Evolutionary conservation across 345 rosid species (phyloP).

Genomic region (Syzygium grande): DNA sequence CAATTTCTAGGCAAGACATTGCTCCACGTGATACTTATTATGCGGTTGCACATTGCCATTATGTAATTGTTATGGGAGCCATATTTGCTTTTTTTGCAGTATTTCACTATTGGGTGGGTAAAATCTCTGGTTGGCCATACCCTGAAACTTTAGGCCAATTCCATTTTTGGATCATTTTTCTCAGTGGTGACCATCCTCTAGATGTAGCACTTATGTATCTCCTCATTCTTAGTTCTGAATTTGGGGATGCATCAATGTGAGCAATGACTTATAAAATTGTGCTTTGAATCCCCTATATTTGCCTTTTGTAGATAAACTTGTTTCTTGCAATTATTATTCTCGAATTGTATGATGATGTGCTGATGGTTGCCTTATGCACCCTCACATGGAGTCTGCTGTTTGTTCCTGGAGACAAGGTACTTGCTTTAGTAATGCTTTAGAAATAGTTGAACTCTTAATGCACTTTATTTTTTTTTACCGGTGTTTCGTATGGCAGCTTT

Average conservation of each 20-base stretch:
- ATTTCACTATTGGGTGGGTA: constrained; percentile 6
- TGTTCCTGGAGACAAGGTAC: background rate
- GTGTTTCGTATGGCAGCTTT: background rate
- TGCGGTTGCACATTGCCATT: background rate
- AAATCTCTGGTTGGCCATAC: background rate
- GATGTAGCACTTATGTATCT: background rate
- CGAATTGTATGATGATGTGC: background rate
- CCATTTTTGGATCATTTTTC: background rate
- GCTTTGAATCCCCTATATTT: background rate
- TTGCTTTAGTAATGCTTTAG: background rate
- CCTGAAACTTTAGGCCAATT: constrained; percentile 2
- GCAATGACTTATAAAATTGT: background rate
- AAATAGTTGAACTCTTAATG: background rate
- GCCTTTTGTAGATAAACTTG: background rate
- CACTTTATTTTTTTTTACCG: background rate
- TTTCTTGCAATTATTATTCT: background rate
- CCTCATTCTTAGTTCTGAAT: background rate
- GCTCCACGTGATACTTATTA: constrained; percentile 4
- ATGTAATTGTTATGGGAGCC: background rate
- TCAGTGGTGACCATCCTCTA: background rate
- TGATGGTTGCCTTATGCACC: background rate
- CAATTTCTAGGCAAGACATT: constrained; percentile 10
- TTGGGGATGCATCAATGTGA: background rate
- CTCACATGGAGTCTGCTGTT: background rate
- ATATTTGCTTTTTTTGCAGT: constrained; percentile 3